Base-by-base conservation (phyloP, 306 rosid species). In the Datisca glomerata region DNA sequence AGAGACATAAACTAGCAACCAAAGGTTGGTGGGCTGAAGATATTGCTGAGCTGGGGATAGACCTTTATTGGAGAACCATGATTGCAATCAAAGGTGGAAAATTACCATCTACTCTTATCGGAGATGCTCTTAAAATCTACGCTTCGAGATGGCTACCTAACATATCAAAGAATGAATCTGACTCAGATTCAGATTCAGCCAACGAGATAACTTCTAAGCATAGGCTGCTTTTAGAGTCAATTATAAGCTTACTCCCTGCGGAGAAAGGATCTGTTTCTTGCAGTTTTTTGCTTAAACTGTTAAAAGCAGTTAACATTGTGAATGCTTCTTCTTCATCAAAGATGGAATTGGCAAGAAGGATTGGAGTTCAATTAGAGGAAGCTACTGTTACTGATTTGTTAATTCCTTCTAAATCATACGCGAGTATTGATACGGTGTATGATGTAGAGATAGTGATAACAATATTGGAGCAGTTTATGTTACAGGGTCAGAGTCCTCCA, bases 1-100 rank as follows among this genome's bases (percentile, higher is more conserved):
- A 56, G 49, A 70, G 75, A 43, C 70, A 66, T 44, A 80, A 65
- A 45, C 57, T 74, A 24, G 64, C 59, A 45, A 67, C 53, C 53
- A 74, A 59, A 29, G 98, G 96, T 8, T 91, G 98, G 96, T 91
- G 98, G 98, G 98, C 80, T 51, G 94, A 84, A 57, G 98, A 91
- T 51, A 55, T 91, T 21, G 94, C 98, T 36, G 98, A 91, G 62
- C 47, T 91, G 55, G 76, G 92, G 59, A 75, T 91, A 57, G 98
- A 84, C 63, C 81, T 91, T 7, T 91, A 75, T 29, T 91, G 96
- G 98, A 80, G 98, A 56, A 74, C 81, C 48, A 78, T 84, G 92
- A 71, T 91, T 35, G 86, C 81, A 5, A 71, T 84, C 42, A 91
- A 91, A 65, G 78, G 81, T 42, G 77, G 74, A 12, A 84, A 66